Evolutionary conservation across 148 eudicot genomes (phyloP).

Genomic region (Beta vulgaris): DNA sequence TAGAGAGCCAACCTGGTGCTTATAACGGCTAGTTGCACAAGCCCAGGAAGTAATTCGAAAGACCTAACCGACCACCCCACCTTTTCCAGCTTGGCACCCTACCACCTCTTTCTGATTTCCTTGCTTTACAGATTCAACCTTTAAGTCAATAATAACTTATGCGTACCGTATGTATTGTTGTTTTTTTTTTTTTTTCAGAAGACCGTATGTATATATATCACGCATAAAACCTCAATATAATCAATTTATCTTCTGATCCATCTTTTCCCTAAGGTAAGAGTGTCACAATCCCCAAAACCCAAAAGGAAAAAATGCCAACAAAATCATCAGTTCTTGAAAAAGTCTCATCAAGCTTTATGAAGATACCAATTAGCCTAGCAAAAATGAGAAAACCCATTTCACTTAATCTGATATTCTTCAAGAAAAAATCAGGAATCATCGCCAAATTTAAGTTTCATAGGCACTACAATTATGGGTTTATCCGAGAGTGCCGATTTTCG

Average conservation of each 20-base stretch:
- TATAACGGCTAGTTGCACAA: conserved; percentile 34
- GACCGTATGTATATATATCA: conserved; percentile 1
- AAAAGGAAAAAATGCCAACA: conserved; percentile 10
- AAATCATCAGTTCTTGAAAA: conserved; percentile 19
- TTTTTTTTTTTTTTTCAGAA: too few species aligned
- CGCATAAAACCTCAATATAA: not conserved
- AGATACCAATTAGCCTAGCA: conserved; percentile 11
- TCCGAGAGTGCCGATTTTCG: conserved; percentile 30
- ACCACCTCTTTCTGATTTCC: not conserved
- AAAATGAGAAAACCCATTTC: conserved; percentile 16
- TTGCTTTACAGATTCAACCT: not conserved
- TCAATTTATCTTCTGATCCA: not conserved
- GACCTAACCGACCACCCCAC: conserved; percentile 15
- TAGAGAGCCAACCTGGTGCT: conserved; percentile 25
- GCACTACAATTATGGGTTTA: conserved; percentile 19
- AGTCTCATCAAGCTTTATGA: conserved; percentile 16
- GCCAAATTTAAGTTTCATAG: conserved; percentile 20
- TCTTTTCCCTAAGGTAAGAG: not conserved
- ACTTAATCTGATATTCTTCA: conserved; percentile 10
- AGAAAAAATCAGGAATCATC: conserved; percentile 4
- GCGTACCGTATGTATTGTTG: too few species aligned
- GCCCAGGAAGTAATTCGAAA: conserved; percentile 12
- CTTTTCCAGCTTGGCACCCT: conserved; percentile 21
- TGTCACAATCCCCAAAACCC: not conserved
- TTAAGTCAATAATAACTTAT: not conserved